Conservation (phyloP, 495 filamentous ascomycete genomes). For the Staphylotrichum longicolle region DNA sequence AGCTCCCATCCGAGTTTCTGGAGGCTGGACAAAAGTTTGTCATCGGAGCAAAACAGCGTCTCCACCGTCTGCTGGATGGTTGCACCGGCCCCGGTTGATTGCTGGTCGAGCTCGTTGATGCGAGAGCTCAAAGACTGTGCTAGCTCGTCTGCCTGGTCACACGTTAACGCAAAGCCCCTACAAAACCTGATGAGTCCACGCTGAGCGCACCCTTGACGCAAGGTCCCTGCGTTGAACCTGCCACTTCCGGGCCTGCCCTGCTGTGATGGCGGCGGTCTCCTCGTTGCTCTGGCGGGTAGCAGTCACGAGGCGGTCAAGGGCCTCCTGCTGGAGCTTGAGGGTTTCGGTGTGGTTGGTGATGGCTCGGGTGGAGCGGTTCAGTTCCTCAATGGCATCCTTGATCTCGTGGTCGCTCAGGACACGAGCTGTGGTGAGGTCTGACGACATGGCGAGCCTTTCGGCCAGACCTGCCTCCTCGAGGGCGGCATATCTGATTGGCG, state of each 20-base stretch:
- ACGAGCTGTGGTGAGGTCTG: slow-evolving; percentile 37
- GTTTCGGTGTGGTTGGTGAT: slow-evolving; percentile 48
- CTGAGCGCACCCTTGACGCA: slow-evolving; percentile 31
- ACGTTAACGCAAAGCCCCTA: slow-evolving; percentile 3
- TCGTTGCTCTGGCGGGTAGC: slow-evolving; percentile 27
- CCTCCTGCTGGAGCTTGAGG: slow-evolving; percentile 44
- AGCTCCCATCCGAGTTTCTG: slow-evolving; percentile 51
- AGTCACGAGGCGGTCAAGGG: slow-evolving; percentile 39
- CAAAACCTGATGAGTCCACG: neutral
- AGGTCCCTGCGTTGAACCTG: slow-evolving; percentile 34
- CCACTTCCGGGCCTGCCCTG: slow-evolving; percentile 33
- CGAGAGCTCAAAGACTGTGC: slow-evolving; percentile 40
- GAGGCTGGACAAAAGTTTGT: slow-evolving; percentile 48
- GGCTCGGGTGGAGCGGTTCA: slow-evolving; percentile 45
- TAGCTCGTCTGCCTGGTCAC: slow-evolving; percentile 40
- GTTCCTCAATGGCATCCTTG: slow-evolving; percentile 44
- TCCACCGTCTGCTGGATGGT: slow-evolving; percentile 38
- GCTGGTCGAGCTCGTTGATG: slow-evolving; percentile 43
- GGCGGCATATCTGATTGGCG: slow-evolving; percentile 36
- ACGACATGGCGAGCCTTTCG: slow-evolving; percentile 34
- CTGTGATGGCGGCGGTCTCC: slow-evolving; percentile 33
- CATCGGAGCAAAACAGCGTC: slow-evolving; percentile 41
- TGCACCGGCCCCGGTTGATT: slow-evolving; percentile 25
- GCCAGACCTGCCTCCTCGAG: slow-evolving; percentile 39
- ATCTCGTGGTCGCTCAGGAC: slow-evolving; percentile 42